Conservation (phyloP, 495 filamentous ascomycete genomes). For the Oidiodendron maius region DNA sequence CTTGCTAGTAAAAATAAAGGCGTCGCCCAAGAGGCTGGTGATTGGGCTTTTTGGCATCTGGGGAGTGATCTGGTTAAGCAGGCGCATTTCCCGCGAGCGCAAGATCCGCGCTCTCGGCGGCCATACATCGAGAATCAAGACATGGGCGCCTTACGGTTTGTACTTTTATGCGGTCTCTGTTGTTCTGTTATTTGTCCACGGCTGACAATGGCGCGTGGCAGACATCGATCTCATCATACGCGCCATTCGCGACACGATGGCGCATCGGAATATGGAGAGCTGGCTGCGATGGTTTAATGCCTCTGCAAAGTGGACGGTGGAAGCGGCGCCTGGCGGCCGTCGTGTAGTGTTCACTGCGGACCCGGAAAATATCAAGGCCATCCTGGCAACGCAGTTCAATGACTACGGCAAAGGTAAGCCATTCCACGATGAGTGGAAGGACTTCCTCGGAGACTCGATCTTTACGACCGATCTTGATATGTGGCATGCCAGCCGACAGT, state of each 20-base stretch:
- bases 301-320: slow-evolving; percentile 45
- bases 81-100: no score
- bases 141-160: slow-evolving; percentile 28
- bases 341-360: slow-evolving; percentile 63
- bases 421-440: slow-evolving; percentile 65
- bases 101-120: slow-evolving; percentile 39
- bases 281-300: slow-evolving; percentile 48
- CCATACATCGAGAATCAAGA: slow-evolving; percentile 20
- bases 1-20: slow-evolving; percentile 30
- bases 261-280: slow-evolving; percentile 48
- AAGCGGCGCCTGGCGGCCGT: slow-evolving; percentile 47
- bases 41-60: no score
- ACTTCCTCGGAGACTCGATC: slow-evolving; percentile 74
- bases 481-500: slow-evolving; percentile 69
- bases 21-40: slow-evolving; percentile 31
- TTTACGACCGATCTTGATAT: slow-evolving; percentile 69
- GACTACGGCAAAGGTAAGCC: slow-evolving; percentile 67
- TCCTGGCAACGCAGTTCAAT: slow-evolving; percentile 68
- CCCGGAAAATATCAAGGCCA: slow-evolving; percentile 81
- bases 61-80: no score
- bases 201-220: slow-evolving; percentile 29
- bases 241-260: slow-evolving; percentile 41
- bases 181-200: background rate
- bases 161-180: background rate
- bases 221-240: slow-evolving; percentile 57